Evolutionary conservation across 148 eudicot species (phyloP), one percentile per base, ranked within the genome.

Genomic region (Mesembryanthemum crystallinum): DNA sequence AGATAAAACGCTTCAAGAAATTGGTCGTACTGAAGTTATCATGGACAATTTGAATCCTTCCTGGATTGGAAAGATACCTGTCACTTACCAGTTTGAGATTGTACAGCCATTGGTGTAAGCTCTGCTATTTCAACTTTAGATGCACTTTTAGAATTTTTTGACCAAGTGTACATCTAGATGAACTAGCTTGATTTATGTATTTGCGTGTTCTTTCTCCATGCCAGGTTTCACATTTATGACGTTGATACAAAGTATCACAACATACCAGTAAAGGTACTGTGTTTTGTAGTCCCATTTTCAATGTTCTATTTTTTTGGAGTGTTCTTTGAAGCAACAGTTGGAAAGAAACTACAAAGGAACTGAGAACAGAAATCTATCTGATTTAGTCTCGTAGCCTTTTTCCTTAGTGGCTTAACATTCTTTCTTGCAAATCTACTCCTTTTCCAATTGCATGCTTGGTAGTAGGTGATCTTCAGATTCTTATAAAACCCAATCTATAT

Each of bases 11-110:
- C 91, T 92, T 32, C 89, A 88, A 71, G 98, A 95, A 85, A 77
- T 92, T 74, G 99, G 99, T 54, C 99, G 99, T 27, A 95, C 99
- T 9, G 98, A 95, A 83, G 99, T 95, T 57, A 86, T 95, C 63
- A 69, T 88, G 90, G 92, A 95, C 86, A 84, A 72, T 72, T 75
- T 95, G 81, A 85, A 89, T 79, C 99, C 99, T 66, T 73, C 52
- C 61, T 95, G 97, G 97, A 92, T 95, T 74, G 78, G 77, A 75
- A 92, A 95, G 82, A 83, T 91, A 28, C 80, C 86, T 73, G 75
- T 87, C 43, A 69, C 88, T 12, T 92, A 92, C 76, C 98, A 92
- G 64, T 95, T 95, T 86, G 99, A 95, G 85, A 87, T 84, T 59
- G 89, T 95, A 73, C 99, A 95, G 79, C 81, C 83, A 7, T 73